A percentile compares a stretch with the other conserved stretches of the same genome.
These are phyloP conservation scores for Epichloe aotearoae DNA, from an alignment of 2,329 filamentous ascomycete species.

Conservation along the genomic window DNA sequence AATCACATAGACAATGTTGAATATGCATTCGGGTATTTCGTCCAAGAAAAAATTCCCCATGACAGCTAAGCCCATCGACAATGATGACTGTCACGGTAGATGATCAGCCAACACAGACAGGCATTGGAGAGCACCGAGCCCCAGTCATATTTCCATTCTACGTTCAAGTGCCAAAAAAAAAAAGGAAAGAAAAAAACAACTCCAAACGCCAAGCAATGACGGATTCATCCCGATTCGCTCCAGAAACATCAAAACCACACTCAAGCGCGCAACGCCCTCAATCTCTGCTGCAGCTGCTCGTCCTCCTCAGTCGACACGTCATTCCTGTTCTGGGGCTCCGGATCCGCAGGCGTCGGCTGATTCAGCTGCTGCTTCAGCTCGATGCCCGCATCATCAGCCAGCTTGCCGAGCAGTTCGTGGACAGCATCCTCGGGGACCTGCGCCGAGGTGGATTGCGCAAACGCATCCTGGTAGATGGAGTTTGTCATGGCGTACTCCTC, in stretches of 20 bases:
- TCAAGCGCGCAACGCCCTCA: conserved; percentile 38
- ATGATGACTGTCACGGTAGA: too few species aligned
- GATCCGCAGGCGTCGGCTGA: conserved; percentile 39
- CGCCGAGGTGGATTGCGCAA: conserved; percentile 60
- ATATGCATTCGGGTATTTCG: not conserved
- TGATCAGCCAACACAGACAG: too few species aligned
- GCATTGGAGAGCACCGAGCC: not conserved
- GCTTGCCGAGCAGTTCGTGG: conserved; percentile 70
- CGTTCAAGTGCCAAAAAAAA: too few species aligned
- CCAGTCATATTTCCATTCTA: not conserved
- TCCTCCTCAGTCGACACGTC: conserved; percentile 68
- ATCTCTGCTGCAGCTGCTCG: conserved; percentile 54
- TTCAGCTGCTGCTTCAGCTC: conserved; percentile 66
- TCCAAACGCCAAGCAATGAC: conserved; percentile 8
- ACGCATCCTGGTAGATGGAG: conserved; percentile 76
- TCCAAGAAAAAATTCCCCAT: not conserved
- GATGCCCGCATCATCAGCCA: conserved; percentile 78
- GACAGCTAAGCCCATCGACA: too few species aligned
- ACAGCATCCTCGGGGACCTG: conserved; percentile 71
- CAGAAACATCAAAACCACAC: not conserved
- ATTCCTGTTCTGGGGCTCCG: conserved; percentile 40
- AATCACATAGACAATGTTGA: too few species aligned
- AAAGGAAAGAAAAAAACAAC: not conserved
- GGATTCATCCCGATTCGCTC: not conserved
- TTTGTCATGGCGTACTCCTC: conserved; percentile 52